These are phyloP conservation scores for Rhizomucor pusillus DNA, from an alignment of 371 early-diverging fungal genomes.

Conservation along the genomic window DNA sequence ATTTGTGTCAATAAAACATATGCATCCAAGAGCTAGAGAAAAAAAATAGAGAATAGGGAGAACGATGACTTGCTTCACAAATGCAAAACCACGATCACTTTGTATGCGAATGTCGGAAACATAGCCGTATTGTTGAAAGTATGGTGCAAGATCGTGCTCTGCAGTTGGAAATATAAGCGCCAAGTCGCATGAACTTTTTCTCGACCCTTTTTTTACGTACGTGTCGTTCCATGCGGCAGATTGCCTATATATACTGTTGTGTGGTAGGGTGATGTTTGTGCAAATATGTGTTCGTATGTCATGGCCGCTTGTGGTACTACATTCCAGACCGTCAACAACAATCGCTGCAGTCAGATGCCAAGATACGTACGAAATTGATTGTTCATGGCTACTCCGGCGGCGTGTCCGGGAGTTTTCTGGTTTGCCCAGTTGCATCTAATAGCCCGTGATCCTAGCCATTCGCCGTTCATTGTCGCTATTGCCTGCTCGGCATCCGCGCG, in stretches of 20 bases:
- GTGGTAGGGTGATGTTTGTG: conserved; percentile 75
- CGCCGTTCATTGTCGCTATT: conserved; percentile 86
- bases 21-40: not conserved
- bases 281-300: conserved; percentile 65
- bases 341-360: not conserved
- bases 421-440: conserved; percentile 75
- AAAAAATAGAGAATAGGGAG: not conserved
- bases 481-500: conserved; percentile 79
- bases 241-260: conserved; percentile 88
- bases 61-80: conserved; percentile 58
- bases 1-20: not conserved
- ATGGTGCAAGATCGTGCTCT: conserved; percentile 48
- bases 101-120: conserved; percentile 79
- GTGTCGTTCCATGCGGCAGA: conserved; percentile 70
- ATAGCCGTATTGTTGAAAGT: conserved; percentile 77
- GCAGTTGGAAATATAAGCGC: no score
- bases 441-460: conserved; percentile 60
- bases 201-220: no score
- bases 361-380: conserved; percentile 5
- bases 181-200: no score
- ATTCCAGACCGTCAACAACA: no score
- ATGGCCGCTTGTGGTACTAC: conserved; percentile 20
- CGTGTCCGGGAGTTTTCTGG: conserved; percentile 37
- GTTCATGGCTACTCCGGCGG: not conserved
- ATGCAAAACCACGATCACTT: conserved; percentile 82